Percentiles rank a stretch among this genome's conserved stretches.
Conservation (phyloP, 257 asterid species). For the Solanum pennellii region DNA sequence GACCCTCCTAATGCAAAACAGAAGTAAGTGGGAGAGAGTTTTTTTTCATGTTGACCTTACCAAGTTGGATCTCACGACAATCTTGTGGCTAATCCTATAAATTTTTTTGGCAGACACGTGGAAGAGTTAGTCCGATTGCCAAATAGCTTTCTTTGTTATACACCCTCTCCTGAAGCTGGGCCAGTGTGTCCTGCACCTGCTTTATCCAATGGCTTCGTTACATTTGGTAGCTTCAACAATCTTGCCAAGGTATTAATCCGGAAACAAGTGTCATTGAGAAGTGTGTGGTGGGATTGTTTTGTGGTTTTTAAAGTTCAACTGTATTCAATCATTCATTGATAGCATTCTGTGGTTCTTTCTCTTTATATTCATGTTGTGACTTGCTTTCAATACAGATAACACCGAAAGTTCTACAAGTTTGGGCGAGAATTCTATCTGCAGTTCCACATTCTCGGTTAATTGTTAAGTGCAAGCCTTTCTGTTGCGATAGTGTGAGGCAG, state of each 20-base stretch:
- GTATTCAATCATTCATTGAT: neutral
- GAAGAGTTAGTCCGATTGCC: slow-evolving; percentile 90
- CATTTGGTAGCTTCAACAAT: slow-evolving; percentile 98
- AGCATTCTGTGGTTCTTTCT: neutral
- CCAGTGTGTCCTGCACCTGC: slow-evolving; percentile 83
- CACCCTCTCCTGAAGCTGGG: slow-evolving; percentile 98
- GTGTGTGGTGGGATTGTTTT: neutral
- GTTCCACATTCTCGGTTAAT: slow-evolving; percentile 94
- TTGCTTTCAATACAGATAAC: slow-evolving; percentile 51
- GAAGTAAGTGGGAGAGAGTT: slow-evolving; percentile 30
- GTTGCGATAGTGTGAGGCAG: slow-evolving; percentile 87
- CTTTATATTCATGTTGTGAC: neutral
- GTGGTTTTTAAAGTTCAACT: neutral
- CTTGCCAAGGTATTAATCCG: slow-evolving; percentile 76
- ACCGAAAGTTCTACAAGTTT: slow-evolving; percentile 89
- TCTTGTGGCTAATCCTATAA: neutral
- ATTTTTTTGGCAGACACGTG: slow-evolving; percentile 62
- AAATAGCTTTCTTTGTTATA: slow-evolving; percentile 86
- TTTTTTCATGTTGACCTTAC: neutral
- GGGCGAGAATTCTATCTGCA: slow-evolving; percentile 92
- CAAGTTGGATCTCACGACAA: neutral
- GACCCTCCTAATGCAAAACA: slow-evolving; percentile 80
- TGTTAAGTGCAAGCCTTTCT: slow-evolving; percentile 92
- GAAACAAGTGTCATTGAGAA: neutral
- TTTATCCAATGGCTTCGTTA: slow-evolving; percentile 77